Base-by-base conservation (phyloP, 2,329 filamentous ascomycete genomes). In the Alternaria triticina region DNA sequence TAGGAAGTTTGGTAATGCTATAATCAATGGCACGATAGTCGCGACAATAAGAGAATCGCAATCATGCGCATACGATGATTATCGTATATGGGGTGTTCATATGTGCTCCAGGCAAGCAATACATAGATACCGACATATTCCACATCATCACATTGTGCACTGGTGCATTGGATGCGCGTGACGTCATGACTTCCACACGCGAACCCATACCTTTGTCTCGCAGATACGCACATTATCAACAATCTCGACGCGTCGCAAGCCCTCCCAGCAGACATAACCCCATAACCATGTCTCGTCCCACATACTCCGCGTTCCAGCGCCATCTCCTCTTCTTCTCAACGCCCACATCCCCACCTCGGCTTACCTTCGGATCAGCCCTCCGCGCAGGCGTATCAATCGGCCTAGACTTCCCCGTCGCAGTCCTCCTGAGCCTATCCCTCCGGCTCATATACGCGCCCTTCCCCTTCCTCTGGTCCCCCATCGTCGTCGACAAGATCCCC, bases 261-360 rank as follows among this genome's bases (percentile, higher is more conserved):
- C 10, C 15, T 10, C 27, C 10, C 11, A 49, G 11, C 2, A 28
- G 11, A 33, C 30, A 0, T 15, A 0, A 36, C 1, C 1, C 1
- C 28, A 0, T 36, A 1, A 5, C 30, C 6, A 64, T 64, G 71
- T 68, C 70, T 49, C 58, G 55, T 57, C 61, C 30, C 40, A 63
- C 54, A 8, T 70, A 69, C 49, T 67, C 70, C 5, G 63, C 71
- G 12, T 73, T 73, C 43, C 70, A 73, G 45, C 55, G 55, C 27
- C 71, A 73, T 43, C 62, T 73, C 10, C 33, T 65, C 20, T 73
- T 72, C 65, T 72, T 73, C 52, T 70, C 70, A 6, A 73, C 69
- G 1, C 67, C 67, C 6, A 71, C 69, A 12, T 57, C 63, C 12
- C 66, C 67, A 30, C 68, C 71, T 11, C 36, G 66, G 13, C 67